Conservation (phyloP, 208 protist species). For the Trypanosoma scelopori region DNA sequence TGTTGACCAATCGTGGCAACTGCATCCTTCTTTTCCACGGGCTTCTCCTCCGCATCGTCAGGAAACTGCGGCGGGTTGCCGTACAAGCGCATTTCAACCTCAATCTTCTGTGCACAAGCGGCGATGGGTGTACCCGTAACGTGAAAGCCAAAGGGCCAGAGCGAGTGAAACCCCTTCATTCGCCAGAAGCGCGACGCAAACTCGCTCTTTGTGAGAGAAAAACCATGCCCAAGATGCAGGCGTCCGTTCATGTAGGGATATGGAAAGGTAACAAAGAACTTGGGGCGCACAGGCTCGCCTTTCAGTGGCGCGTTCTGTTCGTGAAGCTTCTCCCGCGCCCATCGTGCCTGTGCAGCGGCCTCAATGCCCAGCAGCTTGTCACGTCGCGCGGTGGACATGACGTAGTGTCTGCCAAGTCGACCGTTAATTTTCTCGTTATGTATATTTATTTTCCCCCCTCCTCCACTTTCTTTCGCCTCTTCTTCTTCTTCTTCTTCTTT, state of each 20-base stretch:
- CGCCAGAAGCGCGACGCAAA: conserved; percentile 98
- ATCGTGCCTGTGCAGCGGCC: conserved; percentile 55
- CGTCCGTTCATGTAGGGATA: conserved; percentile 99
- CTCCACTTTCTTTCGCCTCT: neutral
- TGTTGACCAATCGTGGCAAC: conserved; percentile 44
- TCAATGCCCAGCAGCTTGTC: conserved; percentile 77
- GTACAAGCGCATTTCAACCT: conserved; percentile 81
- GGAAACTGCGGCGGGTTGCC: conserved; percentile 92
- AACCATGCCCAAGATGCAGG: conserved; percentile 99
- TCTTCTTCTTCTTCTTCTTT: too few species aligned
- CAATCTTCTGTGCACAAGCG: conserved; percentile 98
- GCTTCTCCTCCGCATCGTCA: conserved; percentile 42
- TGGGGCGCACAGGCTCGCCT: conserved; percentile 59
- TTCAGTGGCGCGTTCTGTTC: conserved; percentile 61
- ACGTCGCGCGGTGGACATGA: conserved; percentile 80
- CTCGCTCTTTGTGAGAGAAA: conserved; percentile 99
- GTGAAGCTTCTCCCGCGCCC: conserved; percentile 63
- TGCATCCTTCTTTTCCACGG: conserved; percentile 35
- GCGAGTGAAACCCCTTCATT: conserved; percentile 95
- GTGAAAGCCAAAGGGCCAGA: conserved; percentile 99
- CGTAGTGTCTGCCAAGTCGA: neutral
- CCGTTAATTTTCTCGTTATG: neutral
- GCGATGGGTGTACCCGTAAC: conserved; percentile 99
- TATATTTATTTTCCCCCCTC: neutral
- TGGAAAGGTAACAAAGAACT: conserved; percentile 99